Base-by-base conservation (phyloP, 2,329 filamentous ascomycete species). In the Fusarium concolor region DNA sequence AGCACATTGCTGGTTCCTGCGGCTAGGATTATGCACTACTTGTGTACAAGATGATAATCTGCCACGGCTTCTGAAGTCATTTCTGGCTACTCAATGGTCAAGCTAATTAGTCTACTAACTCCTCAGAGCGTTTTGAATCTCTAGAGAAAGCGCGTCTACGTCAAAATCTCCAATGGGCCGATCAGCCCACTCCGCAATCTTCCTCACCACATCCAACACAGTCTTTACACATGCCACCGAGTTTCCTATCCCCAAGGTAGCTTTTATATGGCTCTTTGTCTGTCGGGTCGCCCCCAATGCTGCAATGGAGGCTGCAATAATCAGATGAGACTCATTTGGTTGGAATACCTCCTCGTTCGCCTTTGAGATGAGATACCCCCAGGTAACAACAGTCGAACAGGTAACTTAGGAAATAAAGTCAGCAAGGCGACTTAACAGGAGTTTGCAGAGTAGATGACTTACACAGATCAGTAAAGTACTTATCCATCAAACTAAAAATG, bases 11-110 rank as follows among this genome's bases (percentile, higher is more conserved):
- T 26, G 9, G 26, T 6, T 26, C 26, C 5, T 26, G 5, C 26
- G 26, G 26, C 26, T 6, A 26, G 26, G 26, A 26, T 6, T 15
- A 15, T 38, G 3, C 8, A 15, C 12, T 24, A 15, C 39, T 15
- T 17, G 6, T 10, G 5, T 24, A 42, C 39, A 15, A 11, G 4
- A 42, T 24, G 6, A 18, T 8, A 91, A 7, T 89, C 86, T 76
- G 14, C 31, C 22, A 56, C 10, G 14, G 20, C 39, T 4, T 24
- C 2, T 26, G 5, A 26, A 26, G 26, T 9, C 26, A 6, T 26
- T 26, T 26, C 26, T 26, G 26, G 26, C 26, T 26, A 26, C 26
- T 26, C 26, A 26, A 26, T 26, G 26, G 26, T 26, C 9, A 26
- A 26, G 26, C 26, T 15, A 22, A 45, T 10, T 1, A 11, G 3